Evolutionary conservation across 192 early-diverging fungal genomes (phyloP), one percentile per base, ranked within the genome.

Genomic region (Mortierella alpina): DNA sequence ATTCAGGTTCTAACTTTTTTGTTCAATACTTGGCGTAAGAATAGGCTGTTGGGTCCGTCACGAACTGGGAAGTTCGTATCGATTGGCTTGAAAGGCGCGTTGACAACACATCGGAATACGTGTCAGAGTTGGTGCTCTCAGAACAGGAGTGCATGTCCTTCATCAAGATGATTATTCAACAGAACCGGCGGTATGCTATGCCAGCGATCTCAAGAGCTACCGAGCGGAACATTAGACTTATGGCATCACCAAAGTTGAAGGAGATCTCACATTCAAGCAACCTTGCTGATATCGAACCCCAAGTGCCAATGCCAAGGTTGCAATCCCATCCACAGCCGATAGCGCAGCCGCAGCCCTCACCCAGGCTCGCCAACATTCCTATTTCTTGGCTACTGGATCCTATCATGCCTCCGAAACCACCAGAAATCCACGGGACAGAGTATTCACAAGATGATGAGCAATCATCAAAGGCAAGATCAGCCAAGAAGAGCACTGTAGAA

Each of bases 71-170:
- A 12, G 75, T 78, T n/a, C 62, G 75, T 41, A 78, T 78, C 17
- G 75, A 78, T 44, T 78, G 75, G 75, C 68, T 78, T 46, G 75
- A 52, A 57, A 56, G 39, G 49, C 20, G 41, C 17, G 56, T 78
- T 5, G 75, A 78, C 44, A 78, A 78, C 46, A 78, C 75, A 8
- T 78, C 75, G 12, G 75, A 78, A 59, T 78, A 78, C 46, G 75
- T 78, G 40, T 78, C 75, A 42, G 75, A 78, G n/a, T 39, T 78
- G 56, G 75, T 78, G 14, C 68, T 78, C 22, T 78, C 75, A 14
- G 75, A 78, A 48, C 75, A 78, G 53, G 75, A 78, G 54, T 79
- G 76, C 23, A 72, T 79, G 76, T 79, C 76, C 5, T 79, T 79
- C 41, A 64, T 79, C 57, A 79, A 67, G 59, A 72, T 79, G 76